These are phyloP conservation scores for Xylaria sp. DNA, from an alignment of 2,329 filamentous ascomycete genomes.

Conservation along the genomic window DNA sequence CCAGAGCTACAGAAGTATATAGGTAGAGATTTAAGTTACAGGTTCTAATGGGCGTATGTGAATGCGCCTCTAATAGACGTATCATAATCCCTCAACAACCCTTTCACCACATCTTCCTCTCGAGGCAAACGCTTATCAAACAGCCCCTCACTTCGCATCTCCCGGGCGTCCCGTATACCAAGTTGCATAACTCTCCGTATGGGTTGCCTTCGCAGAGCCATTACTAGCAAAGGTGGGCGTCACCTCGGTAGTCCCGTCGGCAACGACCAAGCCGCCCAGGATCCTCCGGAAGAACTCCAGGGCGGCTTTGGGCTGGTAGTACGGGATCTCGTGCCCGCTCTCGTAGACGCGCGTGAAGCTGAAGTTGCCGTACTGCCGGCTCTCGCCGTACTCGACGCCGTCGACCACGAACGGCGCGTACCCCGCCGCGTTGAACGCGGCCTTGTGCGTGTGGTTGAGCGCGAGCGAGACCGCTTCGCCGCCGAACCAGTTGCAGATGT, in stretches of 20 bases:
- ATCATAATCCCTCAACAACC: background rate
- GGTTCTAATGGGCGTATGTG: no score
- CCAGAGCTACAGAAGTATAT: no score
- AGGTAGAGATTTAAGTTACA: no score
- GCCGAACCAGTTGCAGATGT: slow-evolving; percentile 73
- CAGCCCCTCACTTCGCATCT: slow-evolving; percentile 27
- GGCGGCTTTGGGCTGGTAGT: slow-evolving; percentile 65
- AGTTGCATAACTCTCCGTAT: slow-evolving; percentile 59
- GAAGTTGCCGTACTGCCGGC: slow-evolving; percentile 77
- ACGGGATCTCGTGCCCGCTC: slow-evolving; percentile 66
- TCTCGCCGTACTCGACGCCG: slow-evolving; percentile 69
- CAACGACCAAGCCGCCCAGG: slow-evolving; percentile 61
- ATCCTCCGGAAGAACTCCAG: slow-evolving; percentile 67
- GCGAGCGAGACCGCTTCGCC: slow-evolving; percentile 73
- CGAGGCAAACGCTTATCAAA: no score
- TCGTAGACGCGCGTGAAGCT: slow-evolving; percentile 69
- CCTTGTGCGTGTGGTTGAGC: slow-evolving; percentile 59
- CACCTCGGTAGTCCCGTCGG: slow-evolving; percentile 58
- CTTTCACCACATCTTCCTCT: background rate
- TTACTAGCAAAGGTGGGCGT: slow-evolving; percentile 57
- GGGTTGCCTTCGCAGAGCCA: slow-evolving; percentile 62
- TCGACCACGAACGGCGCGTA: slow-evolving; percentile 76
- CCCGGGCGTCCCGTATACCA: slow-evolving; percentile 56
- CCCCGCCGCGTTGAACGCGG: slow-evolving; percentile 67
- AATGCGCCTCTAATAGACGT: no score